Evolutionary conservation across 2,329 filamentous ascomycete genomes (phyloP).

Genomic region (Aspergillus amoenus): DNA sequence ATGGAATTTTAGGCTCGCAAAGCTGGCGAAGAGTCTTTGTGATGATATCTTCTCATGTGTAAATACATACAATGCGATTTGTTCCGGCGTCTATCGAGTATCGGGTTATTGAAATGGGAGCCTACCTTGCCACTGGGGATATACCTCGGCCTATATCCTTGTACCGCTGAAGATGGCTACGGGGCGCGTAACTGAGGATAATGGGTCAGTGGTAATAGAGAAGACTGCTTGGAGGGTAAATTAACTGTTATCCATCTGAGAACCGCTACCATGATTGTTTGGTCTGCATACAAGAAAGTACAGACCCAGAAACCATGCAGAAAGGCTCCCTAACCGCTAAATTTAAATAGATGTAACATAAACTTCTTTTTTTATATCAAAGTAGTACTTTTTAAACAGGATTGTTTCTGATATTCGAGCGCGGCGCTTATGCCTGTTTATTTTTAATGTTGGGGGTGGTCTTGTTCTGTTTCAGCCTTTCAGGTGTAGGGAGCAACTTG

Average conservation of each 20-base stretch:
- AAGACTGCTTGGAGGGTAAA: neutral
- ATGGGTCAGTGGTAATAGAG: neutral
- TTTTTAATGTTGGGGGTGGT: slow-evolving; percentile 11
- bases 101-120: slow-evolving; percentile 20
- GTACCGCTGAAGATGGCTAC: neutral
- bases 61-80: slow-evolving; percentile 43
- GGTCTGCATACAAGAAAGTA: neutral
- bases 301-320: neutral
- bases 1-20: slow-evolving; percentile 37
- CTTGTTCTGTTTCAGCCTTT: slow-evolving; percentile 25
- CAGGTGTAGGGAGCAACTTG: neutral
- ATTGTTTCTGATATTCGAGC: neutral
- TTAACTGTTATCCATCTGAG: neutral
- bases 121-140: neutral
- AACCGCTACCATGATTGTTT: neutral
- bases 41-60: slow-evolving; percentile 31
- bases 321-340: neutral
- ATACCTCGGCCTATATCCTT: neutral
- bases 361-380: neutral
- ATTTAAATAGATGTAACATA: neutral
- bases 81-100: slow-evolving; percentile 31
- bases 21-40: slow-evolving; percentile 39
- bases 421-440: slow-evolving; percentile 19
- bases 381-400: neutral
- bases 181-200: neutral